Evolutionary conservation across 768 basidiomycete genomes (phyloP).

Genomic region (Sutorius australiensis): DNA sequence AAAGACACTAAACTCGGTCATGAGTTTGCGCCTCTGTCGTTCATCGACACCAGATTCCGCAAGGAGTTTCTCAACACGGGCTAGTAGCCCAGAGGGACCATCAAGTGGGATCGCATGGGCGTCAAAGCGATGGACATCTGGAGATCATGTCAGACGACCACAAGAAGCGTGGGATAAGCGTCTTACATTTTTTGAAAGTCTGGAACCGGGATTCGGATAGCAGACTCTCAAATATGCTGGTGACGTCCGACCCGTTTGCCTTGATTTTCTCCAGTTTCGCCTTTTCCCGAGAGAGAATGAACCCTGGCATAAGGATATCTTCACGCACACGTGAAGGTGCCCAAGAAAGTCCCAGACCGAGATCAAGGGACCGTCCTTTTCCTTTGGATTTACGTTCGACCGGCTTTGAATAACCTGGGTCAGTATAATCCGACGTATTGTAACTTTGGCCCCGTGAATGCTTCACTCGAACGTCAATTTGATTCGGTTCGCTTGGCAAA

Average conservation of each 20-base stretch:
- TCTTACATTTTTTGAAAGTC: slow-evolving; percentile 62
- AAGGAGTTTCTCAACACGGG: slow-evolving; percentile 59
- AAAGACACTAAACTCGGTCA: slow-evolving; percentile 59
- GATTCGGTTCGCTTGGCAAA: slow-evolving; percentile 16
- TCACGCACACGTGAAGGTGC: slow-evolving; percentile 65
- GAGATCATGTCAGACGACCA: slow-evolving; percentile 11
- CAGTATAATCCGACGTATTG: slow-evolving; percentile 24
- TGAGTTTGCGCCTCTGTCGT: slow-evolving; percentile 44
- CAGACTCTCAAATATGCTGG: slow-evolving; percentile 35
- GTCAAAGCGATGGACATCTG: slow-evolving; percentile 75
- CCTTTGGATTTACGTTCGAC: slow-evolving; percentile 30
- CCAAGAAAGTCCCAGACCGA: slow-evolving; percentile 68
- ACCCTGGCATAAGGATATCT: slow-evolving; percentile 54
- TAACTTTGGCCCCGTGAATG: slow-evolving; percentile 23
- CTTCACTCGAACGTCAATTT: slow-evolving; percentile 27
- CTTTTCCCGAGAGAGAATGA: slow-evolving; percentile 29
- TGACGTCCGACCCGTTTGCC: slow-evolving; percentile 32
- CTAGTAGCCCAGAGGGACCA: slow-evolving; percentile 66
- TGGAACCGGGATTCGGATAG: slow-evolving; percentile 36
- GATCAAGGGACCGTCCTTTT: slow-evolving; percentile 70
- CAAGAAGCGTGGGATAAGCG: slow-evolving; percentile 5
- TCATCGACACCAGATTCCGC: slow-evolving; percentile 45
- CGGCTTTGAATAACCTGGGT: slow-evolving; percentile 8
- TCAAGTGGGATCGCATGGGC: slow-evolving; percentile 72
- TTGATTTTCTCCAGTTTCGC: slow-evolving; percentile 18